A percentile compares a stretch with the other conserved stretches of the same genome.
Evolutionary conservation across 176 grass and related monocot genomes (phyloP).

Genomic region (Oryza officinalis): DNA sequence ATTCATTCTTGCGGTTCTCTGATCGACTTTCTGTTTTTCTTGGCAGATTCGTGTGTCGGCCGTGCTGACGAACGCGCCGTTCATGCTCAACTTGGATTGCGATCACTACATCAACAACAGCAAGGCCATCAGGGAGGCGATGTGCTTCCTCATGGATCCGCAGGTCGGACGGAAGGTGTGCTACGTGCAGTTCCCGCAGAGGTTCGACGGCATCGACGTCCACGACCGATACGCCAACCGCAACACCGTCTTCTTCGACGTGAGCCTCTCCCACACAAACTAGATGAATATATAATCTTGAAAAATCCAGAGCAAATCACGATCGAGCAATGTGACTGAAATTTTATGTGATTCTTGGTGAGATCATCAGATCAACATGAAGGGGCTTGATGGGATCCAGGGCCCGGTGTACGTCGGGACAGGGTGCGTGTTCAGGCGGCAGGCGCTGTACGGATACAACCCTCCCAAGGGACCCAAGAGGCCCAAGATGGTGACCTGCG

Average conservation of each 20-base stretch:
- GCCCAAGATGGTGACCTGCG: constrained; percentile 95
- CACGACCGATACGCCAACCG: constrained; percentile 94
- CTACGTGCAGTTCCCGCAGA: constrained; percentile 98
- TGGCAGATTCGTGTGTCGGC: constrained; percentile 87
- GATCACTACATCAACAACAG: constrained; percentile 99
- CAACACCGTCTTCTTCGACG: constrained; percentile 99
- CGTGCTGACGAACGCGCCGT: constrained; percentile 93
- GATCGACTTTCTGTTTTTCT: background rate
- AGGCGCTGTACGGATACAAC: constrained; percentile 98
- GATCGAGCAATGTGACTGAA: background rate
- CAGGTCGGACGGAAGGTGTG: constrained; percentile 83
- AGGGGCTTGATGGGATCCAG: constrained; percentile 94
- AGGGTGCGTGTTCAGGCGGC: constrained; percentile 90
- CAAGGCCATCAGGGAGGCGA: constrained; percentile 89
- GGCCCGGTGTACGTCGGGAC: constrained; percentile 95
- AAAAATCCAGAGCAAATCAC: no score
- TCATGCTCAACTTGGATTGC: constrained; percentile 99
- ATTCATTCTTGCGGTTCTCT: background rate
- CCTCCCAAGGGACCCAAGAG: constrained; percentile 89
- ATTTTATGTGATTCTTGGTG: background rate
- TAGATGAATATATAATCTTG: no score
- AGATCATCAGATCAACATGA: constrained; percentile 96
- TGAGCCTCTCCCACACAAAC: constrained; percentile 25
- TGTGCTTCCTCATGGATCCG: constrained; percentile 99
- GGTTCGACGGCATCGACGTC: constrained; percentile 93